Base-by-base conservation (phyloP, 768 basidiomycete species). In the Boletus speciosus region DNA sequence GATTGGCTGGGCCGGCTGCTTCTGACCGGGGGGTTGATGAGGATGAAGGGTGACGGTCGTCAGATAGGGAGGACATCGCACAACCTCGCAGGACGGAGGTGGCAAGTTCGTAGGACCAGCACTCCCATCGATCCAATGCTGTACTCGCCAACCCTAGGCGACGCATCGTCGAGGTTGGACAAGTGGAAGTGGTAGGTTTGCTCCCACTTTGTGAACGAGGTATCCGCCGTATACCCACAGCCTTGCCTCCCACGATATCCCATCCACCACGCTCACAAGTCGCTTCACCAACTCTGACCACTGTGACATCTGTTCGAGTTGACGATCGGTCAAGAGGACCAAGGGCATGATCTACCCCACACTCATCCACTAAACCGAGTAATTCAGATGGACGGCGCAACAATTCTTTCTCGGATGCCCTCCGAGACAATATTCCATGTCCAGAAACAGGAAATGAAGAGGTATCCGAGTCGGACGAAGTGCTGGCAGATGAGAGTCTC, bases 51-150 rank as follows among this genome's bases (percentile, higher is more conserved):
- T 16, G 44, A 8, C 27, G 67, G 42, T 61, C 66, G 31, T 57
- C 63, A 12, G 73, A 64, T 25, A 90, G 66, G 39, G 79, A 70
- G 3, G 79, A 75, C 32, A 90, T 67, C 8, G 81, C 47, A 2
- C 82, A 82, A 41, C 76, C 78, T 48, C 78, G 80, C 48, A 85
- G 49, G 36, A 66, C 68, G 19, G 77, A 71, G 15, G 73, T 67
- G 5, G 74, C 70, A 9, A 82, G 81, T 59, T 93, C 87, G 61
- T 89, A 86, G 37, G 76, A 78, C 91, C 91, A 93, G 29, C 88
- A 60, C 59, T 93, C 90, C 91, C 91, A 93, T 50, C 90, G 75
- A 52, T 91, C 88, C 38, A 93, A 69, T 25, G 83, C 84, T 11
- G 85, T 77, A 29, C 73, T 61, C 19, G 86, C 82, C 55, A 92